phyloP scores from a whole-genome alignment of 202 grass and related monocot genomes.

The Elaeis oleifera region DNA sequence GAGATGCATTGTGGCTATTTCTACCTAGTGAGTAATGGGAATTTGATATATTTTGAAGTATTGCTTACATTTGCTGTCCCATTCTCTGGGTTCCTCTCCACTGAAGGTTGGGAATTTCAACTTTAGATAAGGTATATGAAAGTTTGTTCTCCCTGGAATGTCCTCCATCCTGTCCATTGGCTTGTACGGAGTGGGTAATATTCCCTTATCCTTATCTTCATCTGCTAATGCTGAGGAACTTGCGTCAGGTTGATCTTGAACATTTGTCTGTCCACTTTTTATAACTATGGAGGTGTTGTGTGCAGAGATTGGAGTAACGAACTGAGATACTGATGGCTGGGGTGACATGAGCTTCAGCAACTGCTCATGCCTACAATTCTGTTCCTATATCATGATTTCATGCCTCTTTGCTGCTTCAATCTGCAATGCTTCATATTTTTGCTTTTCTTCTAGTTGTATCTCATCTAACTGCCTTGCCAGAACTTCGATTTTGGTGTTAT shows the following conservation, averaged over 20 bases:
- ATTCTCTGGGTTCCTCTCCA: no score
- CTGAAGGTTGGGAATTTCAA: no score
- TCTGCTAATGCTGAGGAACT: not conserved
- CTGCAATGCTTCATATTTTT: not conserved
- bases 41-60: no score
- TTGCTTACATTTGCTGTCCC: no score
- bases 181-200: not conserved
- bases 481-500: no score
- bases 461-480: no score
- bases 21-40: no score
- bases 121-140: no score
- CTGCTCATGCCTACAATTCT: not conserved
- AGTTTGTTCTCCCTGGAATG: not conserved
- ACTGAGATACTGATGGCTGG: not conserved
- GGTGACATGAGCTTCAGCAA: not conserved
- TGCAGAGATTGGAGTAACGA: rapidly evolving
- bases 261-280: not conserved
- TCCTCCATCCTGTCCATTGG: not conserved
- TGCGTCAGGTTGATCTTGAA: not conserved
- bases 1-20: no score
- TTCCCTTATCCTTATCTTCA: not conserved
- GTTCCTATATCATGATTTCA: not conserved
- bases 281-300: not conserved
- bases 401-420: not conserved
- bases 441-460: no score